A percentile compares a stretch with the other conserved stretches of the same genome.
phyloP scores from a whole-genome alignment of 169 alveolate species.

The Eimeria maxima region DNA sequence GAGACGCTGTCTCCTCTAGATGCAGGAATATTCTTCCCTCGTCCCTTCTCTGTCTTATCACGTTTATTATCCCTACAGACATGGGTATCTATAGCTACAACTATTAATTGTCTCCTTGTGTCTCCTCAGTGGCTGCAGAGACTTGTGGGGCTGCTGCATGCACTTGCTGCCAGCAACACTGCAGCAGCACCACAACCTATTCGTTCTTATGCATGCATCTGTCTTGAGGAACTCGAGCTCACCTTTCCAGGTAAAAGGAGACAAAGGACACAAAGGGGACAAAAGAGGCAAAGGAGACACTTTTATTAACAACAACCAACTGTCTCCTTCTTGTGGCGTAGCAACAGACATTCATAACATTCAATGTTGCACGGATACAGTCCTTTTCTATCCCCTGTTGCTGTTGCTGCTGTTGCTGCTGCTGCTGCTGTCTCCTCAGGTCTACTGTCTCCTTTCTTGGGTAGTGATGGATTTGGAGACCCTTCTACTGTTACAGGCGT shows the following conservation, averaged over 20 bases:
- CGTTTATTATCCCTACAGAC: slow-evolving; percentile 70
- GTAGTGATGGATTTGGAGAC: slow-evolving; percentile 51
- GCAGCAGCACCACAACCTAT: slow-evolving; percentile 26
- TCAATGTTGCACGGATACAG: too few relatives aligned
- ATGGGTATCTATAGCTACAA: slow-evolving; percentile 33
- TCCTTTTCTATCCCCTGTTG: not conserved
- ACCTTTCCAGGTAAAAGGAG: slow-evolving; percentile 55
- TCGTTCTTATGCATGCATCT: slow-evolving; percentile 67
- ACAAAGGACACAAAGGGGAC: not conserved
- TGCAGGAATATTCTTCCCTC: not conserved
- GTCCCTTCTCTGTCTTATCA: slow-evolving; percentile 62
- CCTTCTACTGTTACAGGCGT: slow-evolving; percentile 24
- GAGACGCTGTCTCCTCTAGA: not conserved
- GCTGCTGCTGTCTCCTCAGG: slow-evolving; percentile 21
- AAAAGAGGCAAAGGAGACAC: too few relatives aligned
- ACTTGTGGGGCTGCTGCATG: slow-evolving; percentile 66
- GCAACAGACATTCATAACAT: too few relatives aligned
- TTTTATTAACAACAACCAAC: too few relatives aligned
- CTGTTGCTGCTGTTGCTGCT: not conserved
- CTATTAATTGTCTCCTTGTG: slow-evolving; percentile 49
- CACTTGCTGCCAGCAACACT: slow-evolving; percentile 20
- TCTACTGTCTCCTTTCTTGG: slow-evolving; percentile 47
- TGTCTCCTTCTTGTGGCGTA: too few relatives aligned
- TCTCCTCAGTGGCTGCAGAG: slow-evolving; percentile 78
- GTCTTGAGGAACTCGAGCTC: slow-evolving; percentile 69